Evolutionary conservation across 163 green algal genomes (phyloP), one percentile per base, ranked within the genome.

Genomic region (Smithsoniella earleae): DNA sequence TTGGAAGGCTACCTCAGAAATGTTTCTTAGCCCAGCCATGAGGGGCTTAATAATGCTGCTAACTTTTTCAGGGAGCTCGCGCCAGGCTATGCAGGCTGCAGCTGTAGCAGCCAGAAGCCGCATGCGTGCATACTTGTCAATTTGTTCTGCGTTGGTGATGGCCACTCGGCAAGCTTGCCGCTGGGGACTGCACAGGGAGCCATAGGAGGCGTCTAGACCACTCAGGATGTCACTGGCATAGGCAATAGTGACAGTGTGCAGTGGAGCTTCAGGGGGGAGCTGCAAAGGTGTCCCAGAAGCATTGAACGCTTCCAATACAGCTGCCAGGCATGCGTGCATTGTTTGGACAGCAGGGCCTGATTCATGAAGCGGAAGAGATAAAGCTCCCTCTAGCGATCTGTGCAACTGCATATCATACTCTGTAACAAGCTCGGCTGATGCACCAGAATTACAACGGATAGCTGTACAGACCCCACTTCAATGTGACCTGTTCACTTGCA

Each of bases 21-120:
- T 90, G 8, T 81, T 83, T 2, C 91, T 81, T 16, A 97, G 64
- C 3, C 79, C 80, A 0, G 77, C 86, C 88, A 98, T 96, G 8
- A 98, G 83, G 20, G 93, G 93, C 77, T 97, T 90, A 27, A 98
- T 89, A 43, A 97, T 52, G 4, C 69, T 75, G 85, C 97, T 98
- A 34, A 98, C 83, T 82, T 96, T 97, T 45, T 81, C 30, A 0
- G 93, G 91, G 52, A 97, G 78, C 20, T 46, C 45, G 6, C 83
- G 80, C 33, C 63, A 76, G 13, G 69, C 73, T 27, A 90, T 80
- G 16, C 78, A 76, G 3, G 80, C 75, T 6, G 79, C 78, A 13
- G 89, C 88, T 44, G 88, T 45, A 1, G 78, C 74, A 5, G 80
- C 78, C 55, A 76, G 22, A 30, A 80, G 22, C 79, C 80, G 44